Evolutionary conservation across 2,329 filamentous ascomycete genomes (phyloP), one percentile per base, ranked within the genome.

Genomic region (Fusarium ramigenum): DNA sequence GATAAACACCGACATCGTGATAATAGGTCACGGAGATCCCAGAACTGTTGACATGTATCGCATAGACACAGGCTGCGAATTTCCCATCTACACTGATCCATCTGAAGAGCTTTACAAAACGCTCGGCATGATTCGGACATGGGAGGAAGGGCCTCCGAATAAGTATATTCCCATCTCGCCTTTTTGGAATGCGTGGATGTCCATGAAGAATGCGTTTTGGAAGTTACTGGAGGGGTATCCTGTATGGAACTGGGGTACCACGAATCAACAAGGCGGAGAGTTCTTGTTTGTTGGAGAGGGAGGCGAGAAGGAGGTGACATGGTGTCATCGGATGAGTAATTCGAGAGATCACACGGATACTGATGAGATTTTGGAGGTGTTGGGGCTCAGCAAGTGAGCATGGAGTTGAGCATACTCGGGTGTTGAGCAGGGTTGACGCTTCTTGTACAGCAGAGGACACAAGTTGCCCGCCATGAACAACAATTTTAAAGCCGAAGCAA

Each of bases 251-350:
- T 43, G 28, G 32, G 71, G 71, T 11, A 43, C 54, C 12, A 37
- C 68, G 11, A 36, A 61, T 21, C 57, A 69, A 3, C 71, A 74
- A 12, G 71, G 71, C 0, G 71, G 71, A 4, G 71, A 74, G 34
- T 72, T 74, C 18, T 12, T 74, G 10, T 74, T 74, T 15, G 50
- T 62, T 21, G 60, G 67, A 1, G 40, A 64, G 4, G 67, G 46
- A 1, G 50, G 56, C 8, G 36, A 61, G 1, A 74, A 56, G 40
- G 40, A 16, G 5, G 56, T 74, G 18, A 53, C 28, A 0, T 74
- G 71, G 71, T 74, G 71, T 30, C 71, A 74, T 61, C 52, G 71
- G 1, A 74, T 74, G 71, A 65, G 43, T 18, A 10, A 30, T 7
- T 40, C 56, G 2, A 52, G 50, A 14, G 71, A 74, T 5, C 71